phyloP scores from a whole-genome alignment of 192 early-diverging fungal species.

The Lobulomyces angularis region DNA sequence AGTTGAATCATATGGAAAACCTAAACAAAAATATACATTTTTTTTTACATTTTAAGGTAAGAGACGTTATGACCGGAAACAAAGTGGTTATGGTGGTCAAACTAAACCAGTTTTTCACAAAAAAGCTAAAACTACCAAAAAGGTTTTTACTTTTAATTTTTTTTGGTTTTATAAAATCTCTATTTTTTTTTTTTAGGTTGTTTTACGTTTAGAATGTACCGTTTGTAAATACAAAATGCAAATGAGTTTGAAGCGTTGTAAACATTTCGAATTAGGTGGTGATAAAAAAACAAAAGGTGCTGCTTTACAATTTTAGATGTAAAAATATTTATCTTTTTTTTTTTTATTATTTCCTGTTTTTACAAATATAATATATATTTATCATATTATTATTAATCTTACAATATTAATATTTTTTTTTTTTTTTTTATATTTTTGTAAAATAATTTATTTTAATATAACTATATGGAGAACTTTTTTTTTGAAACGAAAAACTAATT shows the following conservation, averaged over 20 bases:
- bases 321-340: no score
- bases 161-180: background rate
- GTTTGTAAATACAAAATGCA: constrained; percentile 99
- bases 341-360: no score
- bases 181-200: constrained; percentile 32
- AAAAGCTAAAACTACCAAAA: constrained; percentile 99
- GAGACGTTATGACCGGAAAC: constrained; percentile 96
- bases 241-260: constrained; percentile 95
- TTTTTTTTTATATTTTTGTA: no score
- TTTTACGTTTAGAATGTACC: constrained; percentile 95
- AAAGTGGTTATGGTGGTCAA: constrained; percentile 99
- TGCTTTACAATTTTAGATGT: no score
- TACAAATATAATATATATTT: no score
- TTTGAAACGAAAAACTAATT: no score
- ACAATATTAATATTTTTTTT: no score
- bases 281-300: constrained; percentile 87
- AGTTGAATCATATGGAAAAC: no score
- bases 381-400: no score
- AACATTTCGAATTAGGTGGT: constrained; percentile 99
- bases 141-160: constrained; percentile 25
- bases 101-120: constrained; percentile 99
- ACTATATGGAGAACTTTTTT: no score
- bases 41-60: constrained; percentile 36
- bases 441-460: no score
- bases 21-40: no score